phyloP scores from a whole-genome alignment of 2,329 filamentous ascomycete genomes.

The Microsporum canis region DNA sequence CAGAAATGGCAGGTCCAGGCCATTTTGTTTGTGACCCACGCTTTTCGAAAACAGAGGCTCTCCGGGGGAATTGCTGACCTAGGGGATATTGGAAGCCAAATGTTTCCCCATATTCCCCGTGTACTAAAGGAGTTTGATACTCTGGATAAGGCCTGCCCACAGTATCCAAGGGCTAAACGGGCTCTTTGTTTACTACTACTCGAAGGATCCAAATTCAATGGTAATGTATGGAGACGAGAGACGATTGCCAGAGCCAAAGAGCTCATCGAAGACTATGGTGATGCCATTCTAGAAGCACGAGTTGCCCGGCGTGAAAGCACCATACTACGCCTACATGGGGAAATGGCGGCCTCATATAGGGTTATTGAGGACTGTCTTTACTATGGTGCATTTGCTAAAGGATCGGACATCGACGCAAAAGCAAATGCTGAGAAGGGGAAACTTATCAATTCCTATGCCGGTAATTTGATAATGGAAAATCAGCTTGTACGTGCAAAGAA shows the following conservation, averaged over 20 bases:
- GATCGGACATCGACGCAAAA: background rate
- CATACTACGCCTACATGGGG: conserved; percentile 4
- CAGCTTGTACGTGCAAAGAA: conserved; percentile 11
- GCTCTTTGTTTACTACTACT: conserved; percentile 4
- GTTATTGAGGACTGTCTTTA: conserved; percentile 3
- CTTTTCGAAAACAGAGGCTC: conserved; percentile 8
- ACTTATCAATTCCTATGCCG: conserved; percentile 11
- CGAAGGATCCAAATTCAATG: conserved; percentile 6
- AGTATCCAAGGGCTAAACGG: background rate
- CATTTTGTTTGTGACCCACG: conserved; percentile 11
- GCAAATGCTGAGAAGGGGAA: conserved; percentile 12
- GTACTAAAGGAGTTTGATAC: conserved; percentile 6
- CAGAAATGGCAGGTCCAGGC: conserved; percentile 10
- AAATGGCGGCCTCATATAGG: conserved; percentile 4
- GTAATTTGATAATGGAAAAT: conserved; percentile 12
- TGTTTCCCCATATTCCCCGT: conserved; percentile 7
- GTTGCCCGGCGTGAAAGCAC: conserved; percentile 4
- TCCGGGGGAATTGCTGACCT: background rate
- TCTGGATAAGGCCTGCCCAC: background rate
- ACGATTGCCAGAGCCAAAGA: conserved; percentile 1
- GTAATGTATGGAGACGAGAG: conserved; percentile 7
- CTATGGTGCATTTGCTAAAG: background rate
- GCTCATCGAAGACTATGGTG: conserved; percentile 3
- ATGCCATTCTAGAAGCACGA: conserved; percentile 4
- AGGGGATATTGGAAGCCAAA: background rate